Base-by-base conservation (phyloP, 805 yeast species). In the Torulaspora gathmanii region DNA sequence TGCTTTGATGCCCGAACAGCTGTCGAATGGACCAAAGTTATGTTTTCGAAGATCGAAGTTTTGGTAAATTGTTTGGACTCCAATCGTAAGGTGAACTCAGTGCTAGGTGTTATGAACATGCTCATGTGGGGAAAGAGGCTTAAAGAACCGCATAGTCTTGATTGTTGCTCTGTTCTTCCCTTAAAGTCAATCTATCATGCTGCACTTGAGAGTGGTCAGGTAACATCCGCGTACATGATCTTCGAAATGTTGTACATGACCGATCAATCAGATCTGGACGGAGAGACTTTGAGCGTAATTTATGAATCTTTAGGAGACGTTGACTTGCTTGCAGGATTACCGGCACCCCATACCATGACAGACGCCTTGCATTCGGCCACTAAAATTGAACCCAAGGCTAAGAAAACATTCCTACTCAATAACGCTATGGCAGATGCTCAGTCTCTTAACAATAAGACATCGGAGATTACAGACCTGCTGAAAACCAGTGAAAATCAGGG, bases 321-420 rank as follows among this genome's bases (percentile, higher is more conserved):
- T 2, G 95, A 88, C 58, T 63, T 86, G 31, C 58, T 77, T 4
- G 72, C 73, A 52, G 95, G 95, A 0, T 62, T 86, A 8, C 87
- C 90, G 0, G 73, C 75, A 11, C 69, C 72, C 16, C 75, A 83
- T 1, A 67, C 80, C 0, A 55, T 87, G 5, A 69, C 70, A 0
- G 73, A 73, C 47, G 83, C 86, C 0, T 51, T 82, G 9, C 57
- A 65, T 6, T 64, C 72, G 13, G 57, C 78, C 1, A 63, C 65
- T 10, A 52, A 62, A 17, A 56, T 61, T 3, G 59, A 60, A 1
- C 55, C 60, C 3, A 57, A 69, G 6, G 41, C 70, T 0, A 61
- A 69, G 68, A 73, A 73, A 46, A 57, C 67, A 34, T 66, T 83
- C 28, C 69, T 74, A 63, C 80, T 78, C 53, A 75, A 71, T 38